These are phyloP conservation scores for Candida pseudoviswanathii DNA, from an alignment of 1,139 yeast species.

Conservation along the genomic window DNA sequence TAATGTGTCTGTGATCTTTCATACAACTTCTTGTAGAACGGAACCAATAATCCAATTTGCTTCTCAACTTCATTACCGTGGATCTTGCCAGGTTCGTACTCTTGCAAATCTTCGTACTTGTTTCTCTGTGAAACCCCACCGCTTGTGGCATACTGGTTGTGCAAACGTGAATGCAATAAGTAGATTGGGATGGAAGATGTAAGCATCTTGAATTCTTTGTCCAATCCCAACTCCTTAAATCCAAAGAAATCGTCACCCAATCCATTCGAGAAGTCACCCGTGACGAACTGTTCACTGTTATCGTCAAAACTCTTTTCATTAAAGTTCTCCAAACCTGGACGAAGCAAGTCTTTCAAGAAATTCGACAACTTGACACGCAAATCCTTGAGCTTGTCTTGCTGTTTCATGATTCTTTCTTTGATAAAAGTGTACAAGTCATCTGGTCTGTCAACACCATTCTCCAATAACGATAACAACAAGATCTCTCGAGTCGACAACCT, in stretches of 20 bases:
- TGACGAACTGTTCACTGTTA: conserved; percentile 88
- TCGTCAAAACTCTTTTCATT: conserved; percentile 83
- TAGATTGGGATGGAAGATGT: conserved; percentile 89
- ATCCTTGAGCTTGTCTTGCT: conserved; percentile 68
- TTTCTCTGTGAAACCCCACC: conserved; percentile 50
- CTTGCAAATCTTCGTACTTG: conserved; percentile 65
- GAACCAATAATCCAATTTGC: conserved; percentile 61
- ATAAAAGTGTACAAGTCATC: conserved; percentile 75
- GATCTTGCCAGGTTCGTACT: conserved; percentile 48
- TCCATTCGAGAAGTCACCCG: conserved; percentile 92
- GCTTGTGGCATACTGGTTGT: conserved; percentile 47
- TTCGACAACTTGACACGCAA: conserved; percentile 67
- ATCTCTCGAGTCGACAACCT: conserved; percentile 47
- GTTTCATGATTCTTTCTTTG: conserved; percentile 72
- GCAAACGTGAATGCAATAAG: conserved; percentile 76
- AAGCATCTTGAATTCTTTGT: conserved; percentile 86
- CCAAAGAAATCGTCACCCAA: conserved; percentile 98
- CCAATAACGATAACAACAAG: conserved; percentile 65
- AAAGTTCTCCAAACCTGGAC: conserved; percentile 79
- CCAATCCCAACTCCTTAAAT: conserved; percentile 89
- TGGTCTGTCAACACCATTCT: conserved; percentile 84
- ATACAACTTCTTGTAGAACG: conserved; percentile 55
- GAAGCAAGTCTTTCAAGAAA: conserved; percentile 75
- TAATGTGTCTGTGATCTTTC: conserved; percentile 53
- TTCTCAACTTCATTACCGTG: conserved; percentile 51